Conservation (phyloP, 192 early-diverging fungal genomes). For the Chytriomyces hyalinus region DNA sequence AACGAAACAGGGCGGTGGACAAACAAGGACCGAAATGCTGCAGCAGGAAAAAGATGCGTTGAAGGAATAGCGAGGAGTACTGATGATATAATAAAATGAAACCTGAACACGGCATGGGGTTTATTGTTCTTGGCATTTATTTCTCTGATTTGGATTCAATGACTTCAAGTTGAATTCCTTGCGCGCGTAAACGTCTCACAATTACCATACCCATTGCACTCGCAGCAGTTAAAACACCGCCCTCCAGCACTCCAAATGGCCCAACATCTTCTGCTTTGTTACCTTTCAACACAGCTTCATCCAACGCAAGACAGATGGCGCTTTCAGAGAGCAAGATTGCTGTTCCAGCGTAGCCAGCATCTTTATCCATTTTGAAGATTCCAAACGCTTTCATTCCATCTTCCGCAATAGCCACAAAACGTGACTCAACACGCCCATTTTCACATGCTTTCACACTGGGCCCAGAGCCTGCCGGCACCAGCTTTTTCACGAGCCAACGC, state of each 20-base stretch:
- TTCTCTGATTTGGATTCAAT: neutral
- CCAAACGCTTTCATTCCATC: conserved; percentile 52
- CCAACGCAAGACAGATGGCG: conserved; percentile 71
- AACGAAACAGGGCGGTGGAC: conserved; percentile 20
- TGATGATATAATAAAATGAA: too few relatives aligned
- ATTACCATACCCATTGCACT: conserved; percentile 75
- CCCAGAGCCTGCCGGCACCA: conserved; percentile 75
- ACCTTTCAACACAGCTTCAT: conserved; percentile 46
- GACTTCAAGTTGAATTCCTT: conserved; percentile 62
- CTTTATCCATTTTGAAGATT: conserved; percentile 60
- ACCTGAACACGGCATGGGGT: too few relatives aligned
- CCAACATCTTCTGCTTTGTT: conserved; percentile 18
- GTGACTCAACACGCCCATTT: conserved; percentile 56
- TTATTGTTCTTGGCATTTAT: too few relatives aligned
- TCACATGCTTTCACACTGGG: conserved; percentile 64
- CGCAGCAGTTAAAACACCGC: conserved; percentile 80
- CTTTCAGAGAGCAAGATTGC: conserved; percentile 77
- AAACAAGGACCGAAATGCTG: conserved; percentile 2
- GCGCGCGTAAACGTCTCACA: conserved; percentile 63
- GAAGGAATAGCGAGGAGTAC: neutral
- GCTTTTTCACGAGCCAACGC: conserved; percentile 49
- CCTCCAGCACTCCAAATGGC: conserved; percentile 55
- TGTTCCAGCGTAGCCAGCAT: conserved; percentile 85
- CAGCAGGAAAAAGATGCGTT: neutral
- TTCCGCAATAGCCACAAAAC: conserved; percentile 54